Evolutionary conservation across 2,329 filamentous ascomycete species (phyloP).

Genomic region (Ophiosphaerella narmari): DNA sequence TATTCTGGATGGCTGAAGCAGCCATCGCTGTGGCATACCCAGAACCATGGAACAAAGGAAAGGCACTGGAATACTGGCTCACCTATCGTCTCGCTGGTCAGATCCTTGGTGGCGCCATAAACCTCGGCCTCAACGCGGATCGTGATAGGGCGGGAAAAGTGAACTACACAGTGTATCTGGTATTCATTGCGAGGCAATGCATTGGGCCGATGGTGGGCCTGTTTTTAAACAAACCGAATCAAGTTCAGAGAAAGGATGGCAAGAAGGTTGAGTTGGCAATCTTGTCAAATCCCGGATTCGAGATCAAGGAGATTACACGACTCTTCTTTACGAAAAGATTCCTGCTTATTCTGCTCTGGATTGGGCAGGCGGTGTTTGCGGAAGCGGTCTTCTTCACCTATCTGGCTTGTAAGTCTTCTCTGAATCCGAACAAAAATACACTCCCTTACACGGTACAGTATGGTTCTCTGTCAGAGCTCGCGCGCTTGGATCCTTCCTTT

Average conservation of each 20-base stretch:
- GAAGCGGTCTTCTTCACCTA: slow-evolving; percentile 77
- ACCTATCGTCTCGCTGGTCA: slow-evolving; percentile 66
- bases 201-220: slow-evolving; percentile 67
- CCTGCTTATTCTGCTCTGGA: slow-evolving; percentile 67
- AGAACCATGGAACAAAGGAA: slow-evolving; percentile 59
- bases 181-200: slow-evolving; percentile 74
- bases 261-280: slow-evolving; percentile 65
- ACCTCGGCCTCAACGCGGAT: slow-evolving; percentile 67
- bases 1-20: slow-evolving; percentile 78
- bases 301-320: slow-evolving; percentile 63
- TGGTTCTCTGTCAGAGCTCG: slow-evolving; percentile 74
- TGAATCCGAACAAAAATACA: neutral
- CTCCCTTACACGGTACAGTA: slow-evolving; percentile 36
- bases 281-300: slow-evolving; percentile 59
- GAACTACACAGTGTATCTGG: slow-evolving; percentile 68
- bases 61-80: slow-evolving; percentile 68
- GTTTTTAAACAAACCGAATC: slow-evolving; percentile 63
- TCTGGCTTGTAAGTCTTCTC: slow-evolving; percentile 48
- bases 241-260: slow-evolving; percentile 70
- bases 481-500: slow-evolving; percentile 72
- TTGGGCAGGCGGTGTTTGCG: slow-evolving; percentile 71
- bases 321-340: slow-evolving; percentile 67
- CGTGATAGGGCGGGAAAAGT: slow-evolving; percentile 65
- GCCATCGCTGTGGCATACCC: slow-evolving; percentile 75
- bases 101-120: slow-evolving; percentile 73